Evolutionary conservation across 768 basidiomycete genomes (phyloP).

Genomic region (Tremella fuciformis): DNA sequence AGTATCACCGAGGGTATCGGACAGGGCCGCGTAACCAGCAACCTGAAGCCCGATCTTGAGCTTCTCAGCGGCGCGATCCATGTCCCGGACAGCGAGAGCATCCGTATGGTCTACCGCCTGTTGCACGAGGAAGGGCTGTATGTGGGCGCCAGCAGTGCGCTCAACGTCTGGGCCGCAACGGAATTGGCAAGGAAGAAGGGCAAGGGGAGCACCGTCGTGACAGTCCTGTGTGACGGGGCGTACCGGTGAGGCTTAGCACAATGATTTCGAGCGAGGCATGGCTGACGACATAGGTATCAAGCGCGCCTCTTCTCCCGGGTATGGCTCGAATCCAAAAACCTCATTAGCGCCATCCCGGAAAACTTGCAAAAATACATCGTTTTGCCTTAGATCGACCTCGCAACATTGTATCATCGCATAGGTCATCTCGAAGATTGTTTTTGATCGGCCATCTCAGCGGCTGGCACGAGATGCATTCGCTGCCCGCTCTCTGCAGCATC

Average conservation of each 20-base stretch:
- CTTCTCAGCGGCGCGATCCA: conserved; percentile 77
- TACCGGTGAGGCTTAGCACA: conserved; percentile 69
- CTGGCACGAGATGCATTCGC: no score
- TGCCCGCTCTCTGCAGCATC: neutral
- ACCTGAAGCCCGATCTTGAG: conserved; percentile 76
- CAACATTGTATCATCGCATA: conserved; percentile 1
- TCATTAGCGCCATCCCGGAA: conserved; percentile 74
- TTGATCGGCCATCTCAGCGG: neutral
- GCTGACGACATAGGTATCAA: conserved; percentile 61
- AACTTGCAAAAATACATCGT: conserved; percentile 86
- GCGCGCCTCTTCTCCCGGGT: conserved; percentile 89
- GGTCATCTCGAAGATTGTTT: neutral
- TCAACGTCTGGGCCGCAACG: conserved; percentile 91
- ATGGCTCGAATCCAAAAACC: conserved; percentile 79
- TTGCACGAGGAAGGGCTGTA: conserved; percentile 91
- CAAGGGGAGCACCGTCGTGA: conserved; percentile 77
- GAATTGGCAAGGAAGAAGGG: conserved; percentile 82
- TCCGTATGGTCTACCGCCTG: conserved; percentile 88
- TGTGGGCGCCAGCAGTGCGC: conserved; percentile 85
- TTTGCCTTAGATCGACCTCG: conserved; percentile 52
- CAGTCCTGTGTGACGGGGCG: conserved; percentile 90
- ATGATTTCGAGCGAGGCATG: neutral
- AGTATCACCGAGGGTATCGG: conserved; percentile 64
- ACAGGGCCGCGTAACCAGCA: conserved; percentile 91
- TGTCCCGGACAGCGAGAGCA: conserved; percentile 82